These are phyloP conservation scores for Eremomyces bilateralis DNA, from an alignment of 495 filamentous ascomycete genomes.

Conservation along the genomic window DNA sequence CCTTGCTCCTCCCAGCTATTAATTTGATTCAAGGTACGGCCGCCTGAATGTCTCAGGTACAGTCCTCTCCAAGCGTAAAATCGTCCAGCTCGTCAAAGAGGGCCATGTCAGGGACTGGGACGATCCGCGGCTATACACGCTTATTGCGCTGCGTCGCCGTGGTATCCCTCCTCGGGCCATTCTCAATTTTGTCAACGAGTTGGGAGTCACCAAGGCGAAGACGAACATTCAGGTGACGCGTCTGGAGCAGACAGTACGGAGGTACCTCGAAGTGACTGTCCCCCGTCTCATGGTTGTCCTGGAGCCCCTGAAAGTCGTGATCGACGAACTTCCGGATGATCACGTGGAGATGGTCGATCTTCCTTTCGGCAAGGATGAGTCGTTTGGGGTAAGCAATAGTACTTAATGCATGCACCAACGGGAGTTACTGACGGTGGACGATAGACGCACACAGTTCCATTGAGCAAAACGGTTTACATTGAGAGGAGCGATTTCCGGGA, in stretches of 20 bases:
- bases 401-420: no score
- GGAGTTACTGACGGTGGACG: no score
- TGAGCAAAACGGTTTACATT: slow-evolving; percentile 78
- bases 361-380: slow-evolving; percentile 58
- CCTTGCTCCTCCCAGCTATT: not conserved
- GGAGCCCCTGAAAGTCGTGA: slow-evolving; percentile 46
- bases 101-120: slow-evolving; percentile 37
- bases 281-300: slow-evolving; percentile 67
- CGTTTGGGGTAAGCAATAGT: slow-evolving; percentile 24
- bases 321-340: slow-evolving; percentile 51
- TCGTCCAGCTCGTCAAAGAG: slow-evolving; percentile 46
- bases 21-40: slow-evolving; percentile 30
- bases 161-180: slow-evolving; percentile 77
- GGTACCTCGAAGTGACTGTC: slow-evolving; percentile 63
- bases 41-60: slow-evolving; percentile 64
- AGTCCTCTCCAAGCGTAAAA: slow-evolving; percentile 64
- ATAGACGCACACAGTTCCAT: slow-evolving; percentile 50
- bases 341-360: slow-evolving; percentile 38
- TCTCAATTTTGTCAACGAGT: slow-evolving; percentile 66
- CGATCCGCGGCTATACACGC: slow-evolving; percentile 70
- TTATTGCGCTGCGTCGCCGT: slow-evolving; percentile 63
- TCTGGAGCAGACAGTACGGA: slow-evolving; percentile 60
- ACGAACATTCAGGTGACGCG: slow-evolving; percentile 49
- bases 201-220: slow-evolving; percentile 61
- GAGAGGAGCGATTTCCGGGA: slow-evolving; percentile 85